Evolutionary conservation across 202 grass and related monocot genomes (phyloP), one percentile per base, ranked within the genome.

Genomic region (Schoenoplectus tabernaemontani): DNA sequence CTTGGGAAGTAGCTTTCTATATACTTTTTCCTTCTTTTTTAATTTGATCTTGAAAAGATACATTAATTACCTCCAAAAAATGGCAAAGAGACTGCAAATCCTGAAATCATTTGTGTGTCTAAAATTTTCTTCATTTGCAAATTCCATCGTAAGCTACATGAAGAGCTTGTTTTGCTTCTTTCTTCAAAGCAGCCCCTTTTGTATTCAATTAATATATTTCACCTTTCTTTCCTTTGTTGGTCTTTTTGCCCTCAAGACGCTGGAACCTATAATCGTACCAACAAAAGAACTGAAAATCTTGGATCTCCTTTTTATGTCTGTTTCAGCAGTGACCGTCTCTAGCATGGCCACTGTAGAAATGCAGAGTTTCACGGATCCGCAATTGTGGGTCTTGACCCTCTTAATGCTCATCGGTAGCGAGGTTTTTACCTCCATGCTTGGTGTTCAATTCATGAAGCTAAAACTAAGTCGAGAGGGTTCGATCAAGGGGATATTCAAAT

Each of bases 321-420:
- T 91, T 12, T 97, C 90, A 9, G 78, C 90, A 71, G 44, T 90
- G 59, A 97, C 90, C 39, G 93, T 97, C 50, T 97, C 90, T 42
- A 86, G 93, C 78, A 93, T 97, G 83, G 44, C 44, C 37, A 87
- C 87, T 28, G 82, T 93, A 57, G 88, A 93, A 91, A 97, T 97
- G 79, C 89, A 97, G 87, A 76, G 83, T 42, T 88, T 97, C 59
- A 91, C 89, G 24, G 86, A 75, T 30, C 15, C 65, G 22, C 93
- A 97, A 20, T 78, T 93, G 26, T 86, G 80, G 77, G 38, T 93
- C 63, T 79, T 93, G 26, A 83, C 82, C 43, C 63, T 97, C 20
- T 82, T 93, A 78, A 88, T 97, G 89, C 41, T 97, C 41, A 38
- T 82, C 26, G 89, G 93, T 17, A 71, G 91, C 15, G 87, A 97